Evolutionary conservation across 345 rosid species (phyloP), one percentile per base, ranked within the genome.

Genomic region (Corchorus olitorius): DNA sequence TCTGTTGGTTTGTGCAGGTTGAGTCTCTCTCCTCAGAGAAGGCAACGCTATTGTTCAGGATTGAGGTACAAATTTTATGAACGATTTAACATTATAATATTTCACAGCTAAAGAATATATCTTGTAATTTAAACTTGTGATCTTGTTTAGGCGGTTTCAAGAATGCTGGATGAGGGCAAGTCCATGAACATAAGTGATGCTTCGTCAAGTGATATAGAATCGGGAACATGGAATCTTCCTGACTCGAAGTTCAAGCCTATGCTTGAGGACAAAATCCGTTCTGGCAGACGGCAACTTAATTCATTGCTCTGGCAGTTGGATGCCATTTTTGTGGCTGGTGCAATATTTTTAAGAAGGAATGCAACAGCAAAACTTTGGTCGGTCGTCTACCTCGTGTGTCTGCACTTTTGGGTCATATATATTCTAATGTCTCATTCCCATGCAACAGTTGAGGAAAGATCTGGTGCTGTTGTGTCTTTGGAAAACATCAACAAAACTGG

Each of bases 11-110:
- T 70, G 9, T 53, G 5, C 88, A 95, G 98, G 97, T 92, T 35
- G 99, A 95, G 86, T 88, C 92, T 4, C 90, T 96, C 56, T 92
- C 97, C 73, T 92, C 99, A 1, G 97, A 96, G 82, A 96, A 96
- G 92, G 92, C 98, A 48, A 96, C 97, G 39, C 74, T 92, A 19
- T 17, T 70, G 4, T 89, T 96, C 81, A 88, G 99, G 86, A 96
- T 93, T 41, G 98, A 96, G 98, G 98, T 94, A 85, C 20, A 14
- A 16, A 39, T 50, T 65, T 65, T 41, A 55, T 61, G 22, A 35
- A 62, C 35, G 17, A 34, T 63, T 27, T 37, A 3, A 8, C 33
- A 13, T 12, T 33, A 63, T 0, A 43, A 20, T 8, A 5, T 14
- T 54, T 22, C 35, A 9, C 8, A 41, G 54, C 5, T 6, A 45